phyloP scores from a whole-genome alignment of 164 flowering plant species.

The Dillenia suffruticosa region DNA sequence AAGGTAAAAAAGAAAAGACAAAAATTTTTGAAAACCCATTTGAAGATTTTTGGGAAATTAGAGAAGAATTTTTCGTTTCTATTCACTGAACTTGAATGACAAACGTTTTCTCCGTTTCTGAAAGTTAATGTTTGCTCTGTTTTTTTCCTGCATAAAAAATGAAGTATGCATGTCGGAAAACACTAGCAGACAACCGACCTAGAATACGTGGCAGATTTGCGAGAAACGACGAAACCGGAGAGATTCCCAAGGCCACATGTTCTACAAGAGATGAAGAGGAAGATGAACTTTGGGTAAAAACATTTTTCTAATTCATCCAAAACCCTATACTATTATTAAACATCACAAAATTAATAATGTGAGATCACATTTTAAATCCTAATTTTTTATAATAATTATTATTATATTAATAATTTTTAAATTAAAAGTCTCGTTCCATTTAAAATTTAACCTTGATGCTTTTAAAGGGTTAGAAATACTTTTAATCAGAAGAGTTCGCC shows the following conservation, averaged over 20 bases:
- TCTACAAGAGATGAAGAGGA: constrained; percentile 37
- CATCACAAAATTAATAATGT: not conserved
- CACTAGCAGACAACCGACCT: constrained; percentile 81
- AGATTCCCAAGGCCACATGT: constrained; percentile 39
- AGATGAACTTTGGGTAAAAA: constrained; percentile 61
- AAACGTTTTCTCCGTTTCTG: too few relatives aligned
- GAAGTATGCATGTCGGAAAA: constrained; percentile 85
- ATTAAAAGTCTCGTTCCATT: too few relatives aligned
- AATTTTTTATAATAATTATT: not conserved
- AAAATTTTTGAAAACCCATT: not conserved
- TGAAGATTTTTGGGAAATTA: not conserved
- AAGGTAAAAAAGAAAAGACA: constrained; percentile 38
- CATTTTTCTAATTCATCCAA: not conserved
- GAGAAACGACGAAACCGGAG: constrained; percentile 60
- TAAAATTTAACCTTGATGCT: too few relatives aligned
- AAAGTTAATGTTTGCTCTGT: not conserved
- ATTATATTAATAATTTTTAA: too few relatives aligned
- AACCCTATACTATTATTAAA: not conserved
- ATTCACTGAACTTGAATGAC: too few relatives aligned
- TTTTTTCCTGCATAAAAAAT: not conserved
- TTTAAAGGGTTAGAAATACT: too few relatives aligned
- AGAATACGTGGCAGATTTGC: constrained; percentile 89
- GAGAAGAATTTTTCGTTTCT: too few relatives aligned
- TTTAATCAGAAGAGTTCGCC: too few relatives aligned
- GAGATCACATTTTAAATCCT: not conserved